Percentiles rank a stretch among this genome's conserved stretches.
Conservation (phyloP, 106 monocot genomes). For the Iris macrosiphon region DNA sequence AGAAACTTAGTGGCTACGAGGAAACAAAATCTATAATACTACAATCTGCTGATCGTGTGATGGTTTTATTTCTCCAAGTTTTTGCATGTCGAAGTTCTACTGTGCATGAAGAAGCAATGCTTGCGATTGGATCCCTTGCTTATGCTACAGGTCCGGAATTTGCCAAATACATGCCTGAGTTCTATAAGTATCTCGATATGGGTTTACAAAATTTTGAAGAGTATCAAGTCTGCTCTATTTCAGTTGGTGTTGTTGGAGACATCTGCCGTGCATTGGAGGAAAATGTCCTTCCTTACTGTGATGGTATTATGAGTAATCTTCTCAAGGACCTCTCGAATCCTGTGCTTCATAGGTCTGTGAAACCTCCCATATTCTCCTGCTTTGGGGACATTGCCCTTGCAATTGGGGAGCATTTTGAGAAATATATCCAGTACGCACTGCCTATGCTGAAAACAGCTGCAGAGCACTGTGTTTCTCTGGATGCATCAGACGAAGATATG, state of each 20-base stretch:
- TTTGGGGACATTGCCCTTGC: conserved; percentile 27
- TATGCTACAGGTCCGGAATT: conserved; percentile 18
- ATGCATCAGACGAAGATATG: conserved; percentile 63
- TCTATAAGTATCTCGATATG: conserved; percentile 21
- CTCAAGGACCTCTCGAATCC: conserved; percentile 20
- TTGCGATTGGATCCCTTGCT: conserved; percentile 22
- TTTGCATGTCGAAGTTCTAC: conserved; percentile 19
- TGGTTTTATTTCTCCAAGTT: conserved; percentile 18
- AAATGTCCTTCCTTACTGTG: conserved; percentile 22
- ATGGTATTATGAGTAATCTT: conserved; percentile 23
- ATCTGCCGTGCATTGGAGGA: conserved; percentile 22
- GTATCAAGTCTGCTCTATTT: conserved; percentile 25
- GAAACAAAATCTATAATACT: conserved; percentile 15
- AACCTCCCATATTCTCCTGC: conserved; percentile 23
- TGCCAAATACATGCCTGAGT: conserved; percentile 20
- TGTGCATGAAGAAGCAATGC: conserved; percentile 33
- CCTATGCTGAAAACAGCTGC: conserved; percentile 24
- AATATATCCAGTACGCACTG: conserved; percentile 15
- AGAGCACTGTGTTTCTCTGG: conserved; percentile 20
- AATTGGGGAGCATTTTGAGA: conserved; percentile 25
- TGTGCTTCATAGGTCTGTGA: conserved; percentile 18
- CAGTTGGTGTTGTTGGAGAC: conserved; percentile 25
- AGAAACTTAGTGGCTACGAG: conserved; percentile 16
- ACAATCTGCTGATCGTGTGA: conserved; percentile 21
- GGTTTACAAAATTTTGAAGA: conserved; percentile 26